Conservation (phyloP, 495 filamentous ascomycete species). For the Penicillium diatomitis region DNA sequence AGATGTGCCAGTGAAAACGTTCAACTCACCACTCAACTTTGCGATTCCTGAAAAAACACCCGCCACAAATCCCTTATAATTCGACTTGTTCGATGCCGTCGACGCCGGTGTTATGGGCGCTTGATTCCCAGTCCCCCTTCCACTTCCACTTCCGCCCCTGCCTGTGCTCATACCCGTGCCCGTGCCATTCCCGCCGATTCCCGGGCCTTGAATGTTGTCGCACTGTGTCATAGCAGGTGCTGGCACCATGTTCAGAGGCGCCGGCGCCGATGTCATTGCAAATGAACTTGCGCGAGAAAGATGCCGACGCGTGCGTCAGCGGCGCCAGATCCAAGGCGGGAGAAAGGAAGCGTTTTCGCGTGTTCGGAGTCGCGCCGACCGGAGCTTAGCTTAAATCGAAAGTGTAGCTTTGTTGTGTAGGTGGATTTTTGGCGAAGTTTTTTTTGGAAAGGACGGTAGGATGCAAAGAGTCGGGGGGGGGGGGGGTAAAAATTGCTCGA, state of each 20-base stretch:
- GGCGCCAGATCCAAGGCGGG: conserved; percentile 3
- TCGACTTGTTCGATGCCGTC: conserved; percentile 20
- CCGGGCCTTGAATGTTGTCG: no score
- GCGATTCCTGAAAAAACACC: conserved; percentile 89
- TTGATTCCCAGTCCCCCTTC: neutral
- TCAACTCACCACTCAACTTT: conserved; percentile 67
- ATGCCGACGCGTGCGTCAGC: conserved; percentile 2
- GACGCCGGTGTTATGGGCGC: neutral
- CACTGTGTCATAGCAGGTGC: conserved; percentile 7
- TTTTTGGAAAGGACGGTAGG: no score
- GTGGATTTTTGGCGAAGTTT: no score
- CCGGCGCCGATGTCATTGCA: conserved; percentile 22
- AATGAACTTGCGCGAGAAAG: neutral
- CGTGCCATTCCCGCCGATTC: no score
- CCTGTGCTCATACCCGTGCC: no score
- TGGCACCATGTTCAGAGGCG: conserved; percentile 11
- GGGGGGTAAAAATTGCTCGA: no score
- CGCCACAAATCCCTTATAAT: conserved; percentile 90
- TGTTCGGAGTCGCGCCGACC: no score
- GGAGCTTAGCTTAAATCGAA: neutral
- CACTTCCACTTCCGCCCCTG: neutral
- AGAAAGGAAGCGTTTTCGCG: neutral
- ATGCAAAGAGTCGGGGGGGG: no score
- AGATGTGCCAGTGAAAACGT: neutral
- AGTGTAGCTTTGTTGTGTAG: no score